These are phyloP conservation scores for Brettanomyces nanus DNA, from an alignment of 805 yeast genomes.

Conservation along the genomic window DNA sequence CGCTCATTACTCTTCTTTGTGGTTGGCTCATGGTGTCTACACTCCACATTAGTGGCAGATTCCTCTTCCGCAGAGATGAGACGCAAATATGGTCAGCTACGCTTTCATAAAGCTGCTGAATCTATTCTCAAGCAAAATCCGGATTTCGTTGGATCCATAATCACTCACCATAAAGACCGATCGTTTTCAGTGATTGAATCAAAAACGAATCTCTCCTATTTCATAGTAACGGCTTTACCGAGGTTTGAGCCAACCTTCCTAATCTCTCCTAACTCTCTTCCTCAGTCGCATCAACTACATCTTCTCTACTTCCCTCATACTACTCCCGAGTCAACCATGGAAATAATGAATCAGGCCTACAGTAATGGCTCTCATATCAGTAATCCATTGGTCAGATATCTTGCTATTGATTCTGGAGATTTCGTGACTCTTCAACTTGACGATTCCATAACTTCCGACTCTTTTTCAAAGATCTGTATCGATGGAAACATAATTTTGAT, in stretches of 20 bases:
- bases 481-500: constrained; percentile 49
- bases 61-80: constrained; percentile 65
- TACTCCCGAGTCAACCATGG: constrained; percentile 32
- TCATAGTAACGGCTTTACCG: constrained; percentile 47
- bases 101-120: constrained; percentile 66
- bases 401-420: constrained; percentile 17
- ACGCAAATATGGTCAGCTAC: constrained; percentile 44
- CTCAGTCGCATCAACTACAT: constrained; percentile 35
- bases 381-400: constrained; percentile 41
- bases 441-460: constrained; percentile 24
- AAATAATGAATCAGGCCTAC: constrained; percentile 51
- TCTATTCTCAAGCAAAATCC: constrained; percentile 43
- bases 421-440: constrained; percentile 12
- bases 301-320: constrained; percentile 36
- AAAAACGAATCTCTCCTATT: constrained; percentile 46
- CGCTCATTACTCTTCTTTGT: constrained; percentile 34
- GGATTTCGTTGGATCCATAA: constrained; percentile 35
- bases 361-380: constrained; percentile 45
- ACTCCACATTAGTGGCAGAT: constrained; percentile 76
- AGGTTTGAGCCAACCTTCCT: constrained; percentile 52
- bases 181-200: neutral
- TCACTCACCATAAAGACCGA: constrained; percentile 8
- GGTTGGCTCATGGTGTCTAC: constrained; percentile 80
- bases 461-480: constrained; percentile 49
- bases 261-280: constrained; percentile 53